A percentile compares a stretch with the other conserved stretches of the same genome.
Conservation (phyloP, 2,329 filamentous ascomycete species). For the Aspergillus novofumigatus region DNA sequence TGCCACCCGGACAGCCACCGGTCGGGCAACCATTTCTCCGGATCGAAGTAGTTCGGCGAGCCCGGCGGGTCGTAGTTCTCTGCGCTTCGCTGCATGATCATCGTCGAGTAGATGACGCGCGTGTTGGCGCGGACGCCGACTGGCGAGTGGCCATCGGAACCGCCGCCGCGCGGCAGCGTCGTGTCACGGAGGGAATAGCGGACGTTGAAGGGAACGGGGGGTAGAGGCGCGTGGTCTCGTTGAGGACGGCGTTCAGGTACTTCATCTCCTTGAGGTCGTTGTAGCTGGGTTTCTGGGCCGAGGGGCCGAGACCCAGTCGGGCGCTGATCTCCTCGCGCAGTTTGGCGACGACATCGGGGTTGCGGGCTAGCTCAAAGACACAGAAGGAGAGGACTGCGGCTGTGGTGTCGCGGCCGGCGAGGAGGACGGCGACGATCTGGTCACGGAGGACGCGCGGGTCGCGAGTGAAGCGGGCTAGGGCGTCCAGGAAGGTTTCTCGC, state of each 20-base stretch:
- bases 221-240: conserved; percentile 74
- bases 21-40: conserved; percentile 46
- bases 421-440: conserved; percentile 75
- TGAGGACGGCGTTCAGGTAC: conserved; percentile 67
- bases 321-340: conserved; percentile 69
- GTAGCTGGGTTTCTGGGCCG: conserved; percentile 57
- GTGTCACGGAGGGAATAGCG: conserved; percentile 69
- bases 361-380: conserved; percentile 73
- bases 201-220: conserved; percentile 77
- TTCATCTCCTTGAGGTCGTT: conserved; percentile 82
- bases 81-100: conserved; percentile 49
- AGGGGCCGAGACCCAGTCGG: conserved; percentile 58
- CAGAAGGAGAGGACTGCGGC: conserved; percentile 76
- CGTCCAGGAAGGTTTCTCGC: conserved; percentile 80
- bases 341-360: conserved; percentile 63
- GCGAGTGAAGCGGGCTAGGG: conserved; percentile 74
- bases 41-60: conserved; percentile 37
- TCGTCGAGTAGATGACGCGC: conserved; percentile 48
- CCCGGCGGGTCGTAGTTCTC: conserved; percentile 46
- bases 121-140: conserved; percentile 48
- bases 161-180: conserved; percentile 64
- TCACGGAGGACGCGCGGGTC: conserved; percentile 65
- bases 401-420: conserved; percentile 81
- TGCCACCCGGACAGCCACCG: conserved; percentile 49
- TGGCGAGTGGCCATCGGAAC: conserved; percentile 42